Conservation (phyloP, 495 filamentous ascomycete species). For the Talaromyces trachyspermus region DNA sequence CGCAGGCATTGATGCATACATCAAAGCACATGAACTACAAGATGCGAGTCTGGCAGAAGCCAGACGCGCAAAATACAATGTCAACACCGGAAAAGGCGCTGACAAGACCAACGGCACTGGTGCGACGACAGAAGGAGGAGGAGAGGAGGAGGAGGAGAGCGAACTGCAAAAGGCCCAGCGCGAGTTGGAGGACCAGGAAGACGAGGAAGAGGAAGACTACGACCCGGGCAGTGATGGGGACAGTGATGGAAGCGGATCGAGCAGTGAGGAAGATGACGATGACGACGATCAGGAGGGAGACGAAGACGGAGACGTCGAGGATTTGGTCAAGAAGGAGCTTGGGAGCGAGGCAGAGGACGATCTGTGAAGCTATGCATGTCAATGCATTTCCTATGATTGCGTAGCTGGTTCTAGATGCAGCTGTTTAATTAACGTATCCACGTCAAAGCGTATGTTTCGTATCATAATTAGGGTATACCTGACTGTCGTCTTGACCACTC, state of each 20-base stretch:
- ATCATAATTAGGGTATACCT: too few relatives aligned
- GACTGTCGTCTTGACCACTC: too few relatives aligned
- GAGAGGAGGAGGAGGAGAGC: constrained; percentile 39
- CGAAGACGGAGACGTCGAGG: constrained; percentile 35
- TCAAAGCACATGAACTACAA: constrained; percentile 72
- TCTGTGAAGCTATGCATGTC: not conserved
- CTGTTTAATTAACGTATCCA: not conserved
- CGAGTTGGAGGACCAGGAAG: constrained; percentile 56
- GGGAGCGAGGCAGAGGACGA: constrained; percentile 34
- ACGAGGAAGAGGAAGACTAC: constrained; percentile 87
- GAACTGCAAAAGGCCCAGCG: constrained; percentile 64
- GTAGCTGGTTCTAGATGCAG: not conserved
- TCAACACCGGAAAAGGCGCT: constrained; percentile 52
- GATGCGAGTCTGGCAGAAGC: constrained; percentile 89
- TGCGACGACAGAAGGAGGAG: constrained; percentile 19
- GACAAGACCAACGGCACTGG: constrained; percentile 23
- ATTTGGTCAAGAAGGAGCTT: constrained; percentile 30
- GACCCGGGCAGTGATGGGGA: constrained; percentile 71
- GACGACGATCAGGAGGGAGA: constrained; percentile 41
- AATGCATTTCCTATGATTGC: not conserved
- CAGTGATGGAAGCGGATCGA: constrained; percentile 60
- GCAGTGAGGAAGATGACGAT: constrained; percentile 45
- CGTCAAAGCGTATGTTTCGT: not conserved
- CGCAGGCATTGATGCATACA: constrained; percentile 74
- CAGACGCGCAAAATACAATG: constrained; percentile 68